phyloP scores from a whole-genome alignment of 129 eudicot genomes.

The Heracleum sosnowskyi region DNA sequence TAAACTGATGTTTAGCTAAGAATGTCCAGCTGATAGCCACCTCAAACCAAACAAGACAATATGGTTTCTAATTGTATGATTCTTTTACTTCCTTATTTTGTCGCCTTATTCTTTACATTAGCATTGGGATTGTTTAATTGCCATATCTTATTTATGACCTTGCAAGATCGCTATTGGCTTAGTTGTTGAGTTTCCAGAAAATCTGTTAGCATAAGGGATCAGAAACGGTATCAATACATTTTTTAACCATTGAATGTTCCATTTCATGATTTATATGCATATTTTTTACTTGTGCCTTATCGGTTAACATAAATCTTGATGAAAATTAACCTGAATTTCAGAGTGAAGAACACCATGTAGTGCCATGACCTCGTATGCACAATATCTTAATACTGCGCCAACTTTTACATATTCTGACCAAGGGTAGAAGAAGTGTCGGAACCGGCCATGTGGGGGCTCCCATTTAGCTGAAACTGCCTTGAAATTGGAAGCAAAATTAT shows the following conservation, averaged over 20 bases:
- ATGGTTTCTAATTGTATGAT: not conserved
- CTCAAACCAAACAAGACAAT: not conserved
- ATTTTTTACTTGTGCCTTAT: not conserved
- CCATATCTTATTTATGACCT: not conserved
- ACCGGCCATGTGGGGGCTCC: conserved; percentile 89
- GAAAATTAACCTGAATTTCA: conserved; percentile 57
- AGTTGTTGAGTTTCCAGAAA: not conserved
- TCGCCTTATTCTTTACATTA: not conserved
- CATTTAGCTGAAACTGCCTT: conserved; percentile 74
- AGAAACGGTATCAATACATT: conserved; percentile 8
- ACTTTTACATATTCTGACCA: conserved; percentile 81
- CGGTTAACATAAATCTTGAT: not conserved
- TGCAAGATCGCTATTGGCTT: not conserved
- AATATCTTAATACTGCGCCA: conserved; percentile 55
- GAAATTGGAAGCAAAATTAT: conserved; percentile 8
- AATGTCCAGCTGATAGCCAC: not conserved
- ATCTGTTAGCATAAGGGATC: not conserved
- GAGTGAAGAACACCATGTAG: conserved; percentile 85
- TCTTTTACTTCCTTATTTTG: not conserved
- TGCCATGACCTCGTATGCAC: conserved; percentile 82
- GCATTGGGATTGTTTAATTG: not conserved
- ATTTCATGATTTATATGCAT: not conserved
- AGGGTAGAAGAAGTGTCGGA: conserved; percentile 49
- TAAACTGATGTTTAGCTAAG: not conserved
- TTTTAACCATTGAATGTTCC: not conserved